A percentile compares a stretch with the other conserved stretches of the same genome.
phyloP scores from a whole-genome alignment of 2,329 filamentous ascomycete genomes.

The Penicillium expansum region DNA sequence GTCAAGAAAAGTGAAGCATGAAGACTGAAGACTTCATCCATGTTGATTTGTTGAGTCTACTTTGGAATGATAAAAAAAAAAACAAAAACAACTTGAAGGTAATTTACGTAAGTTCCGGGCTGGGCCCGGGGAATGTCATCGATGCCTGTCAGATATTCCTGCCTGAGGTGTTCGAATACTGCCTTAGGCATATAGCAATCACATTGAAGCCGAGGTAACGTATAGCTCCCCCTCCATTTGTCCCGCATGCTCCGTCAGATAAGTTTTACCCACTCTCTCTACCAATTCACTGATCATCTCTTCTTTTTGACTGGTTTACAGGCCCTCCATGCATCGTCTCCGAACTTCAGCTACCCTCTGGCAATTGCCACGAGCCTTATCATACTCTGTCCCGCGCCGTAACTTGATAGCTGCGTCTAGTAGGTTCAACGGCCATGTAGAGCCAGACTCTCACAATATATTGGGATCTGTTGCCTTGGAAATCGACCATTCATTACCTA shows the following conservation, averaged over 20 bases:
- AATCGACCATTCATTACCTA: too few relatives aligned
- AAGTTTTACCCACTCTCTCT: background rate
- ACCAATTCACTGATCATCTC: background rate
- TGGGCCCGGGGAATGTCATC: background rate
- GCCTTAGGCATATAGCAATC: background rate
- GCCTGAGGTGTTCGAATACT: background rate
- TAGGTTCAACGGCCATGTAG: background rate
- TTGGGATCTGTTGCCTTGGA: background rate
- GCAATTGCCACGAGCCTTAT: slow-evolving; percentile 8
- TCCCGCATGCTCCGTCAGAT: background rate
- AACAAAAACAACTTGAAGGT: background rate
- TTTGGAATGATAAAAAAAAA: slow-evolving; percentile 15
- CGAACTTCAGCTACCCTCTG: slow-evolving; percentile 2
- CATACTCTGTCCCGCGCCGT: slow-evolving; percentile 2
- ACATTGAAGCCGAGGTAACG: slow-evolving; percentile 3
- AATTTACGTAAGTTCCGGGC: slow-evolving; percentile 19
- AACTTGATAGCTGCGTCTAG: slow-evolving; percentile 13
- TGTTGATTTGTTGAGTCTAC: slow-evolving; percentile 4
- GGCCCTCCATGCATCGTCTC: slow-evolving; percentile 9
- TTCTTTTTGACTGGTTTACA: background rate
- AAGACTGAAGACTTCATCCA: background rate
- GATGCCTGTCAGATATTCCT: background rate
- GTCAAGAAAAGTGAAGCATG: background rate
- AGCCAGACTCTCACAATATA: background rate
- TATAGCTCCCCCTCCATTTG: background rate